A percentile compares a stretch with the other conserved stretches of the same genome.
These are phyloP conservation scores for Didymella arachidicola DNA, from an alignment of 2,329 filamentous ascomycete species.

Conservation along the genomic window DNA sequence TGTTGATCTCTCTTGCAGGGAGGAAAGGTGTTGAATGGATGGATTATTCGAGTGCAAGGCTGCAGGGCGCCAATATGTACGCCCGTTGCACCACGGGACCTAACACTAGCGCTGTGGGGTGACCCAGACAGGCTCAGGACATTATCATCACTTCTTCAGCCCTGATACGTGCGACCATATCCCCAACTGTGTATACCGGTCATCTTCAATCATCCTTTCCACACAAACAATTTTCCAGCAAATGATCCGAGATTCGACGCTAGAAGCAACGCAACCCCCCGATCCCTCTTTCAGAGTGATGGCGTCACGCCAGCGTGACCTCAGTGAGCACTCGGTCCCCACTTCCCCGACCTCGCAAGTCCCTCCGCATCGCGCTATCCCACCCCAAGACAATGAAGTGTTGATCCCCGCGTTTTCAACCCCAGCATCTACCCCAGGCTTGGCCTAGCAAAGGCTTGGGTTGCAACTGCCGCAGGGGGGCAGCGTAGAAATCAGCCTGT, in stretches of 20 bases:
- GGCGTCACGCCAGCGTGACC: slow-evolving; percentile 7
- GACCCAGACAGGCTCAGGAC: neutral
- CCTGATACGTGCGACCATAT: neutral
- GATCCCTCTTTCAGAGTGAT: neutral
- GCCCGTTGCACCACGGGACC: slow-evolving; percentile 4
- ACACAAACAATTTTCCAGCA: neutral
- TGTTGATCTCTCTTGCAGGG: neutral
- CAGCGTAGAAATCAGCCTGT: slow-evolving; percentile 14
- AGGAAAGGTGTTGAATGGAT: neutral
- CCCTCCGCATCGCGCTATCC: slow-evolving; percentile 11
- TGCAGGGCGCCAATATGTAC: neutral
- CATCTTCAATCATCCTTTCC: neutral
- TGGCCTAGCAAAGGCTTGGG: slow-evolving; percentile 26
- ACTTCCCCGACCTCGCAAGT: slow-evolving; percentile 18
- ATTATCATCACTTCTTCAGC: neutral
- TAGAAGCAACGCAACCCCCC: neutral
- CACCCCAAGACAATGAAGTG: slow-evolving; percentile 19
- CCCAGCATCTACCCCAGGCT: slow-evolving; percentile 31
- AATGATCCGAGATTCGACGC: neutral
- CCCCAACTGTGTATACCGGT: neutral
- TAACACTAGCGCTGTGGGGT: slow-evolving; percentile 5
- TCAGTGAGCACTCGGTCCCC: slow-evolving; percentile 20
- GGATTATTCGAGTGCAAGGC: neutral
- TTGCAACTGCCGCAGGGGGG: slow-evolving; percentile 22
- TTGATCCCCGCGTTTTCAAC: slow-evolving; percentile 29